Percentiles rank a stretch among this genome's conserved stretches.
Evolutionary conservation across 305 asterid genomes (phyloP).

Genomic region (Plantago coronopus): DNA sequence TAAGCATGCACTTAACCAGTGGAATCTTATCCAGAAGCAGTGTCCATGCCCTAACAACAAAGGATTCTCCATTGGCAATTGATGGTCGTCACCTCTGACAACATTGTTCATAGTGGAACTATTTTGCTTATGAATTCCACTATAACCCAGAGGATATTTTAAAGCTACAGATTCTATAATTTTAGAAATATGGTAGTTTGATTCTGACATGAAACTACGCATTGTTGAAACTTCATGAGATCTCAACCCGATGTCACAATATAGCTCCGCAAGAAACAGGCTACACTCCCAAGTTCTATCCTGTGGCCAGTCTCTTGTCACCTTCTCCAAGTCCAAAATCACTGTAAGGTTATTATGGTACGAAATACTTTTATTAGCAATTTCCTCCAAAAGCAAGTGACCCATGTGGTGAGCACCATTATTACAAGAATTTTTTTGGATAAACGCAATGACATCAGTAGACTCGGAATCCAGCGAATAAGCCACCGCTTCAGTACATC

Average conservation of each 20-base stretch:
- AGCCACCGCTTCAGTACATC: slow-evolving; percentile 35
- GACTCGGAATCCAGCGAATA: slow-evolving; percentile 51
- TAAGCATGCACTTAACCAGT: slow-evolving; percentile 85
- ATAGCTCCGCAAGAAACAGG: slow-evolving; percentile 89
- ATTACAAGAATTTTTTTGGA: slow-evolving; percentile 51
- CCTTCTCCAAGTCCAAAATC: slow-evolving; percentile 83
- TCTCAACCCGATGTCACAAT: slow-evolving; percentile 73
- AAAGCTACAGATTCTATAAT: slow-evolving; percentile 76
- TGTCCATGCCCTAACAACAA: slow-evolving; percentile 43
- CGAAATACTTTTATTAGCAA: slow-evolving; percentile 48
- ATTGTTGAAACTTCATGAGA: slow-evolving; percentile 44
- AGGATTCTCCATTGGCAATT: slow-evolving; percentile 27
- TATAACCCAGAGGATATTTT: slow-evolving; percentile 47
- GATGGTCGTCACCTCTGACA: slow-evolving; percentile 35
- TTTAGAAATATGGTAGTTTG: slow-evolving; percentile 85
- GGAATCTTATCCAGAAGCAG: slow-evolving; percentile 90
- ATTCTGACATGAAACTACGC: slow-evolving; percentile 63
- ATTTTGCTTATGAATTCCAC: slow-evolving; percentile 34
- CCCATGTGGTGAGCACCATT: slow-evolving; percentile 79
- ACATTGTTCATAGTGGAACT: slow-evolving; percentile 28
- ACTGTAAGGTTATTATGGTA: slow-evolving; percentile 54
- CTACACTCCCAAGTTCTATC: slow-evolving; percentile 81
- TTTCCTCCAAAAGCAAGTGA: slow-evolving; percentile 84
- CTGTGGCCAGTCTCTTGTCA: slow-evolving; percentile 75
- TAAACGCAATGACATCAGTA: slow-evolving; percentile 58